Evolutionary conservation across 2,329 filamentous ascomycete species (phyloP).

Genomic region (Davidsoniella neocaledoniae): DNA sequence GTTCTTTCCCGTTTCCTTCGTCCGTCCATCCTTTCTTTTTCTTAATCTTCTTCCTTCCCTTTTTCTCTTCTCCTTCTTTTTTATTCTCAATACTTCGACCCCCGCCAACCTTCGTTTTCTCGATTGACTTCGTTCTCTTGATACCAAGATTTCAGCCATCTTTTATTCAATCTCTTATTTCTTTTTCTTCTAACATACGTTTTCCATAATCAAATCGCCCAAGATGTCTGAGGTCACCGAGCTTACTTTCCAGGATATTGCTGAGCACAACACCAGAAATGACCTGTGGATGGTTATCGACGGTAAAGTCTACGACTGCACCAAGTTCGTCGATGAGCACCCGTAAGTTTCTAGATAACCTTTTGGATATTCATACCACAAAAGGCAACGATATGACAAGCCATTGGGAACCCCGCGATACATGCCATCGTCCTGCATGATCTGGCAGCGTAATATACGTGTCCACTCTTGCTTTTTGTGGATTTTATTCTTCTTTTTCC

Average conservation of each 20-base stretch:
- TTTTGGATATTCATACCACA: constrained; percentile 33
- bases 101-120: neutral
- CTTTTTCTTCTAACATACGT: constrained; percentile 5
- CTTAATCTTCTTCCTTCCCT: neutral
- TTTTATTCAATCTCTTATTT: constrained; percentile 7
- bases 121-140: neutral
- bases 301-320: constrained; percentile 87
- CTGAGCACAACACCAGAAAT: constrained; percentile 82
- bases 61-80: neutral
- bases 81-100: neutral
- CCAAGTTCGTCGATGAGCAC: constrained; percentile 91
- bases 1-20: constrained; percentile 2
- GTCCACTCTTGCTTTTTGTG: too few species aligned
- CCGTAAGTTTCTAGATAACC: constrained; percentile 39
- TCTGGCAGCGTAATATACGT: too few species aligned
- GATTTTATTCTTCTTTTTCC: neutral
- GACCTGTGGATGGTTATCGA: constrained; percentile 84
- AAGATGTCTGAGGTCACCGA: constrained; percentile 23
- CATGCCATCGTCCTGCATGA: neutral
- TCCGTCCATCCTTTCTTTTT: neutral
- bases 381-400: too few species aligned
- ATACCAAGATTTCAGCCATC: too few species aligned
- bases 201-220: constrained; percentile 2
- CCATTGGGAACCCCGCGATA: too few species aligned
- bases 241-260: constrained; percentile 66